A percentile compares a stretch with the other conserved stretches of the same genome.
These are phyloP conservation scores for Hemileia vastatrix DNA, from an alignment of 1,284 basidiomycete species.

Conservation along the genomic window DNA sequence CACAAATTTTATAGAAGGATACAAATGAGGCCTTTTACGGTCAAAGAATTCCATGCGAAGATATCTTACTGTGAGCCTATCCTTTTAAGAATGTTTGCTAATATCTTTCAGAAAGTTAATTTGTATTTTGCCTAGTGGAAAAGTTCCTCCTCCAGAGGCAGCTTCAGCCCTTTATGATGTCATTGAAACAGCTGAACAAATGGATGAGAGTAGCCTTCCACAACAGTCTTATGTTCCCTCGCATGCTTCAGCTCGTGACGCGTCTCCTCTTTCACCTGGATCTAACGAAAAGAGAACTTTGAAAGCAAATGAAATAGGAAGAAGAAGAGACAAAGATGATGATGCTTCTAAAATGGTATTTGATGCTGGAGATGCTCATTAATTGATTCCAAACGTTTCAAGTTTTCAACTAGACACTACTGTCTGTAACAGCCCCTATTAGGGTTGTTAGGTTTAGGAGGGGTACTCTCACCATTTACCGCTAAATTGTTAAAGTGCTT, in stretches of 20 bases:
- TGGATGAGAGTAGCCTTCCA: constrained; percentile 41
- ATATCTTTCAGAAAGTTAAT: neutral
- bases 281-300: neutral
- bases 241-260: neutral
- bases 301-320: neutral
- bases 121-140: constrained; percentile 34
- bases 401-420: no score
- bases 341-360: constrained; percentile 14
- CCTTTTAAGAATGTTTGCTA: neutral
- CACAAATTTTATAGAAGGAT: constrained; percentile 23
- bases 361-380: constrained; percentile 22
- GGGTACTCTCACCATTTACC: no score
- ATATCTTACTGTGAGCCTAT: constrained; percentile 59
- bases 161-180: constrained; percentile 45
- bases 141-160: constrained; percentile 43
- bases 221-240: constrained; percentile 40
- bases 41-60: constrained; percentile 72
- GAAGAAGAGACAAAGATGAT: no score
- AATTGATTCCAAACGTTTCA: neutral
- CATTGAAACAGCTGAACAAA: constrained; percentile 39
- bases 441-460: no score
- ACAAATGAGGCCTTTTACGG: constrained; percentile 74
- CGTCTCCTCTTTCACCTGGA: neutral
- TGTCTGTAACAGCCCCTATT: no score
- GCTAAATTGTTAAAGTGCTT: no score